These are phyloP conservation scores for Podaxis sp. DNA, from an alignment of 768 basidiomycete genomes.

Conservation along the genomic window DNA sequence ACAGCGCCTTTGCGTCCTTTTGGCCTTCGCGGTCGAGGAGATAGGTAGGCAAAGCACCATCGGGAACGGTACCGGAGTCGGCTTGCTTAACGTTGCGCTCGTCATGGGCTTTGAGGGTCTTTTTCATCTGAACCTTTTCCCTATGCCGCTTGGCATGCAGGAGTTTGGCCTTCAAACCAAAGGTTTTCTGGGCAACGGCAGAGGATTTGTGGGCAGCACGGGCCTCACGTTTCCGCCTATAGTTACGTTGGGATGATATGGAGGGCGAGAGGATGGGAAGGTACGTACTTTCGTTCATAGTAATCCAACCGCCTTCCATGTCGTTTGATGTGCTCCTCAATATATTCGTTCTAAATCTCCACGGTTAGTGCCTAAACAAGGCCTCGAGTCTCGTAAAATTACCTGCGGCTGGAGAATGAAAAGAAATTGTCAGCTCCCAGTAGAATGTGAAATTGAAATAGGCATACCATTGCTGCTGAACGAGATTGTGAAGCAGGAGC, in stretches of 20 bases:
- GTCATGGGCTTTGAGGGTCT: slow-evolving; percentile 99
- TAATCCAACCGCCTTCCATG: slow-evolving; percentile 96
- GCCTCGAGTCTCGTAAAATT: slow-evolving; percentile 12
- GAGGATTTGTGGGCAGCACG: slow-evolving; percentile 78
- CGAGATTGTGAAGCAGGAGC: slow-evolving; percentile 20
- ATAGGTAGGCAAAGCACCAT: slow-evolving; percentile 93
- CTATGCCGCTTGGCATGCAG: slow-evolving; percentile 95
- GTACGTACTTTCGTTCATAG: slow-evolving; percentile 87
- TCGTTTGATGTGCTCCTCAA: slow-evolving; percentile 97
- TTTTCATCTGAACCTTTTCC: slow-evolving; percentile 98
- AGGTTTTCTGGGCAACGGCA: slow-evolving; percentile 86
- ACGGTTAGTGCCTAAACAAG: background rate
- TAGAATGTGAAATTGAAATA: background rate
- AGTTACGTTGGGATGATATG: slow-evolving; percentile 5
- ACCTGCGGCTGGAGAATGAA: slow-evolving; percentile 63
- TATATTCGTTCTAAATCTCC: slow-evolving; percentile 86
- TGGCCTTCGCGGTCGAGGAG: slow-evolving; percentile 97
- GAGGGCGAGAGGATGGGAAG: slow-evolving; percentile 10
- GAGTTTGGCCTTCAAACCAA: slow-evolving; percentile 97
- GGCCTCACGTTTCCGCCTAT: slow-evolving; percentile 81
- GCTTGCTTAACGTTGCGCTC: slow-evolving; percentile 97
- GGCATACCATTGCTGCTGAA: slow-evolving; percentile 42
- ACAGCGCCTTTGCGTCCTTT: slow-evolving; percentile 95
- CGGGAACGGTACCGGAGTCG: slow-evolving; percentile 78
- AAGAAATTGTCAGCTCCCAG: slow-evolving; percentile 17